phyloP scores from a whole-genome alignment of 805 yeast genomes.

The Sugiyamaella mastotermitis region DNA sequence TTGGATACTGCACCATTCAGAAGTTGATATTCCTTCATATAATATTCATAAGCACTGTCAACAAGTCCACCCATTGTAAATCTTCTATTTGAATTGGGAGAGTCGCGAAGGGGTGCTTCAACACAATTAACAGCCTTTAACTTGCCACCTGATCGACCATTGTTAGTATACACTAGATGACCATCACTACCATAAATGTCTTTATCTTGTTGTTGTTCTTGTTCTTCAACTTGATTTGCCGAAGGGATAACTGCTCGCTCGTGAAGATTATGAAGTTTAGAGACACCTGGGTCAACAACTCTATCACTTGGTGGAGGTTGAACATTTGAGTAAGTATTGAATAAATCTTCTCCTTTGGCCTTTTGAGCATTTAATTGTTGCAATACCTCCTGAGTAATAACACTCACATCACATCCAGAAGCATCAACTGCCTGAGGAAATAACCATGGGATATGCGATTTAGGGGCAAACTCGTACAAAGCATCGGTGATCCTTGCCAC shows the following conservation, averaged over 20 bases:
- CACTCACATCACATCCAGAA: slow-evolving; percentile 41
- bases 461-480: slow-evolving; percentile 30
- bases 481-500: slow-evolving; percentile 39
- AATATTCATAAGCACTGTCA: slow-evolving; percentile 45
- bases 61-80: slow-evolving; percentile 38
- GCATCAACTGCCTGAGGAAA: slow-evolving; percentile 42
- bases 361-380: background rate
- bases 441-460: slow-evolving; percentile 36
- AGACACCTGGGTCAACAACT: background rate
- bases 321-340: too few species aligned
- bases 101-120: background rate
- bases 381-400: background rate
- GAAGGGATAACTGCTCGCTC: background rate
- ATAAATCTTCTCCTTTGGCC: background rate
- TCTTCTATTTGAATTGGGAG: background rate
- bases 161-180: background rate
- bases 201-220: background rate
- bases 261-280: background rate
- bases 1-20: slow-evolving; percentile 33
- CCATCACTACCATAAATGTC: background rate
- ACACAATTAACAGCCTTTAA: background rate
- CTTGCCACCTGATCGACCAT: background rate
- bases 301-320: too few species aligned
- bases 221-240: background rate
- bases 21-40: slow-evolving; percentile 43